phyloP scores from a whole-genome alignment of 345 rosid species.

The Draba incana region DNA sequence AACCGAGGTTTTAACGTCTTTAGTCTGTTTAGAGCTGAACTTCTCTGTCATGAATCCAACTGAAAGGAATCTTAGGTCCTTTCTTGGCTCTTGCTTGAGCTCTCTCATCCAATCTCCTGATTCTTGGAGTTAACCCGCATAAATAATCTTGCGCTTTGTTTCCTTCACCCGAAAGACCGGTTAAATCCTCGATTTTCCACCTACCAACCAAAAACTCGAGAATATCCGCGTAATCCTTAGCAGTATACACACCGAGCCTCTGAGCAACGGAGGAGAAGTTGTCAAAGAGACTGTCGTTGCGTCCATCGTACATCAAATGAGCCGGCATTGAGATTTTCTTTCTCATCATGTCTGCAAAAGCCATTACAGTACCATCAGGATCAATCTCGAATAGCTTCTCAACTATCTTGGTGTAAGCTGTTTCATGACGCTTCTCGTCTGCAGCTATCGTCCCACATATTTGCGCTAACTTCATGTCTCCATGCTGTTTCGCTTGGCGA shows the following conservation, averaged over 20 bases:
- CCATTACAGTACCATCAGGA: constrained; percentile 71
- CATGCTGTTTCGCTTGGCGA: constrained; percentile 79
- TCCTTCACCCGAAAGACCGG: constrained; percentile 82
- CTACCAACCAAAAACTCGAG: constrained; percentile 81
- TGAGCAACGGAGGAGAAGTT: constrained; percentile 85
- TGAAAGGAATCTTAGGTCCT: constrained; percentile 62
- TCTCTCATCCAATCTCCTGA: constrained; percentile 84
- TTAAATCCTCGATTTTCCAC: constrained; percentile 68
- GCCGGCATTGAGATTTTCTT: constrained; percentile 98
- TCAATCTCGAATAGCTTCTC: constrained; percentile 89
- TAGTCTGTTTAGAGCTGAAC: constrained; percentile 68
- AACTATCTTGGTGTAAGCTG: constrained; percentile 86
- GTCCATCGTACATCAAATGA: constrained; percentile 88
- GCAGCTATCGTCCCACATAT: constrained; percentile 87
- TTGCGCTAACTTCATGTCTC: constrained; percentile 83
- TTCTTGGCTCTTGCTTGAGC: constrained; percentile 73
- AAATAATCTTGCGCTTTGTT: constrained; percentile 83
- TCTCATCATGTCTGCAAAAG: constrained; percentile 94
- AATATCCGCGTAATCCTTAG: constrained; percentile 86
- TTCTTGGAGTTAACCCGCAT: constrained; percentile 70
- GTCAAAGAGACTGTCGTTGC: constrained; percentile 67
- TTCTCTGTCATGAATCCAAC: constrained; percentile 78
- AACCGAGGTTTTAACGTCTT: background rate
- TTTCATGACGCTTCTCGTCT: constrained; percentile 95
- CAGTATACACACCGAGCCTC: constrained; percentile 86